These are phyloP conservation scores for Celoporthe dispersa DNA, from an alignment of 2,329 filamentous ascomycete genomes.

Conservation along the genomic window DNA sequence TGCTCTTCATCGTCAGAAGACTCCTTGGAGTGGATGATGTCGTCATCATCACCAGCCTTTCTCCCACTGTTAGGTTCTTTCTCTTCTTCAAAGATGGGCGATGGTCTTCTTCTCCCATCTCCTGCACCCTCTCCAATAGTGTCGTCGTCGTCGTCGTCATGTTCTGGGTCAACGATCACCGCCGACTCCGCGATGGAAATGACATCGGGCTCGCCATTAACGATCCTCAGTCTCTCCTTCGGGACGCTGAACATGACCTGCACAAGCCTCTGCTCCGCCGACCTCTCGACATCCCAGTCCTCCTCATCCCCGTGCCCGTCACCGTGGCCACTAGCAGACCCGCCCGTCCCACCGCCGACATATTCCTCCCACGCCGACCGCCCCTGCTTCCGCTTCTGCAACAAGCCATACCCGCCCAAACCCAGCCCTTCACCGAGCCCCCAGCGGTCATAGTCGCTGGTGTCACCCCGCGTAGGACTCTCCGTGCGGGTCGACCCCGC, in stretches of 20 bases:
- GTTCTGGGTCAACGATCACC: constrained; percentile 47
- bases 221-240: constrained; percentile 82
- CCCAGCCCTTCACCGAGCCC: constrained; percentile 48
- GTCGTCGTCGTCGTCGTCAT: constrained; percentile 28
- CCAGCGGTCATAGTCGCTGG: constrained; percentile 50
- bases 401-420: constrained; percentile 38
- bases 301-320: constrained; percentile 60
- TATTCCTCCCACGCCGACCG: constrained; percentile 51
- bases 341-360: constrained; percentile 35
- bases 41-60: background rate
- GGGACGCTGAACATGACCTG: constrained; percentile 95
- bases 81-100: constrained; percentile 14
- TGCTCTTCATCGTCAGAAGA: background rate
- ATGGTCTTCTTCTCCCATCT: constrained; percentile 7
- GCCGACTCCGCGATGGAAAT: constrained; percentile 43
- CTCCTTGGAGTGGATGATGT: background rate
- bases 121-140: background rate
- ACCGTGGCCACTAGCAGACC: constrained; percentile 37
- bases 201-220: constrained; percentile 70
- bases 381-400: constrained; percentile 60
- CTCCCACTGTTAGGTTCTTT: background rate
- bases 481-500: constrained; percentile 30
- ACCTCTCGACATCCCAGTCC: constrained; percentile 77
- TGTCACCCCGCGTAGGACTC: constrained; percentile 39
- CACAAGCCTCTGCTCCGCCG: constrained; percentile 71